Conservation (phyloP, 257 asterid genomes). For the Petunia axillaris region DNA sequence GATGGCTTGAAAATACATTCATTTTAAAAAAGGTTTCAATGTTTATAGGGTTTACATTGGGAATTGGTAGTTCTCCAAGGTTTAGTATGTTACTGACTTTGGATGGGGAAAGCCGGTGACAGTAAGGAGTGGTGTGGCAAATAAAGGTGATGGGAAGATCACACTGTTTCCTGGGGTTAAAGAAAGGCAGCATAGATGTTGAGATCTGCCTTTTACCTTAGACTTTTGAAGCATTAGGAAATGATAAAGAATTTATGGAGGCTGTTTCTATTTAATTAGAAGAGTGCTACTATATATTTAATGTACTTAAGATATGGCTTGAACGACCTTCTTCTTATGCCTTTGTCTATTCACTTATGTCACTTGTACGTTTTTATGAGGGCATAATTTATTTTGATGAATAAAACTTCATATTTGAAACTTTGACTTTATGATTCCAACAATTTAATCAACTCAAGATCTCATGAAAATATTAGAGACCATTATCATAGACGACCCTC, state of each 20-base stretch:
- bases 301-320: too few relatives aligned
- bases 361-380: too few relatives aligned
- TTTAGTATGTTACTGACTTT: slow-evolving; percentile 40
- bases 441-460: too few relatives aligned
- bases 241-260: slow-evolving; percentile 48
- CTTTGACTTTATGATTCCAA: too few relatives aligned
- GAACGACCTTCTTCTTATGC: too few relatives aligned
- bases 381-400: too few relatives aligned
- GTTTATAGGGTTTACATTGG: slow-evolving; percentile 23
- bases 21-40: slow-evolving; percentile 14
- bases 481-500: too few relatives aligned
- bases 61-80: slow-evolving; percentile 49
- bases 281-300: too few relatives aligned
- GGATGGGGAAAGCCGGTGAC: slow-evolving; percentile 43
- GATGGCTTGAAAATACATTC: slow-evolving; percentile 42
- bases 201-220: slow-evolving; percentile 43
- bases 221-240: slow-evolving; percentile 35
- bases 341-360: too few relatives aligned
- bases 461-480: too few relatives aligned
- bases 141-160: slow-evolving; percentile 46
- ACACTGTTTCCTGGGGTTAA: slow-evolving; percentile 37
- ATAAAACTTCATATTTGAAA: too few relatives aligned
- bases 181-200: slow-evolving; percentile 50
- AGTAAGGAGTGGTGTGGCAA: slow-evolving; percentile 46
- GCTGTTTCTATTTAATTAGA: neutral